phyloP scores from a whole-genome alignment of 208 protist species.

The Endotrypanum monterogeii region DNA sequence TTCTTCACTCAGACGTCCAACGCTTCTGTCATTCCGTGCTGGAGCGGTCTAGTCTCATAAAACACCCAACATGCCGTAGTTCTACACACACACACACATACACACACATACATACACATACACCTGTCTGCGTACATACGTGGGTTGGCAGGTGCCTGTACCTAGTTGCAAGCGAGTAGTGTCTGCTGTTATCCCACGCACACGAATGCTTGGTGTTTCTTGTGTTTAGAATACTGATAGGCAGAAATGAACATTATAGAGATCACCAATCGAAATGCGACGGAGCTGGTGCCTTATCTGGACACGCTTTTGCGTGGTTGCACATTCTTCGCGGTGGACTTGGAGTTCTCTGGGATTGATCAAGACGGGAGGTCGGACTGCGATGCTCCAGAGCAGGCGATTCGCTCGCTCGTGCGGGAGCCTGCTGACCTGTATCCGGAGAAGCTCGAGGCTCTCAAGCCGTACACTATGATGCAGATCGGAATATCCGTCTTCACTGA shows the following conservation, averaged over 20 bases:
- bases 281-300: slow-evolving; percentile 25
- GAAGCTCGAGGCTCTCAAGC: slow-evolving; percentile 37
- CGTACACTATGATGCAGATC: slow-evolving; percentile 58
- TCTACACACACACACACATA: neutral
- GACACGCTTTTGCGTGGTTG: slow-evolving; percentile 31
- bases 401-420: slow-evolving; percentile 24
- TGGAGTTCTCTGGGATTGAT: slow-evolving; percentile 74
- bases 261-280: slow-evolving; percentile 41
- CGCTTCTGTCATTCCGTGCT: no score
- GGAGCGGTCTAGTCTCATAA: no score
- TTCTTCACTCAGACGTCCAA: no score
- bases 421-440: slow-evolving; percentile 39
- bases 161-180: neutral
- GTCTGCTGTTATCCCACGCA: neutral
- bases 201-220: neutral
- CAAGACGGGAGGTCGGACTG: neutral
- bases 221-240: neutral
- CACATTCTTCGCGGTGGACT: slow-evolving; percentile 51
- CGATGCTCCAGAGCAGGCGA: slow-evolving; percentile 1
- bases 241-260: slow-evolving; percentile 24
- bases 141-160: no score
- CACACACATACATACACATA: neutral
- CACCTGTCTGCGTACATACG: neutral
- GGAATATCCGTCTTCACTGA: slow-evolving; percentile 59
- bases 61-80: neutral